phyloP scores from a whole-genome alignment of 2,329 filamentous ascomycete species.

The Zasmidium citrigriseum region DNA sequence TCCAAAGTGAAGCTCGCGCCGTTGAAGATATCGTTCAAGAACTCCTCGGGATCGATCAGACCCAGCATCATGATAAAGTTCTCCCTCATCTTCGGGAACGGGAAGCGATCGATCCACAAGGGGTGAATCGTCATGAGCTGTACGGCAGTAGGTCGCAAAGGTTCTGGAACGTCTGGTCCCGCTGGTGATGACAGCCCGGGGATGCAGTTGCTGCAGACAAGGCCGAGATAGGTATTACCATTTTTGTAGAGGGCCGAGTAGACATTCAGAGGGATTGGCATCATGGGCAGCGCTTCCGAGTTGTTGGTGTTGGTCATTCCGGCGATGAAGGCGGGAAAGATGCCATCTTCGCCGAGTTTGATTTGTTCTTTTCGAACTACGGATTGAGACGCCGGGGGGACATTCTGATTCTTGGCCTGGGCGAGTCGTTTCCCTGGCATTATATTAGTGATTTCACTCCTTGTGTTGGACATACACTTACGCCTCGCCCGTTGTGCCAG shows the following conservation, averaged over 20 bases:
- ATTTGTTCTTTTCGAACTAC: background rate
- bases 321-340: background rate
- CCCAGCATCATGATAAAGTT: constrained; percentile 36
- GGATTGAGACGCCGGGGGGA: background rate
- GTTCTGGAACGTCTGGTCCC: constrained; percentile 16
- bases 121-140: constrained; percentile 39
- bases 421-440: constrained; percentile 12
- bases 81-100: constrained; percentile 44
- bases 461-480: constrained; percentile 20
- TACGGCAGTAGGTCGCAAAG: constrained; percentile 37
- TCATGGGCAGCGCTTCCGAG: constrained; percentile 2
- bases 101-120: constrained; percentile 45
- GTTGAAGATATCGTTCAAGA: constrained; percentile 37
- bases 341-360: background rate
- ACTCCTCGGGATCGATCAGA: constrained; percentile 40
- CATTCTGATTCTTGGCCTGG: constrained; percentile 6
- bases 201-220: constrained; percentile 30
- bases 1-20: constrained; percentile 37
- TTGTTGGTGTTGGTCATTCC: background rate
- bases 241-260: constrained; percentile 36
- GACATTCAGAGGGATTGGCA: constrained; percentile 24
- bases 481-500: constrained; percentile 41
- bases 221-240: constrained; percentile 33
- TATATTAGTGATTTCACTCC: background rate
- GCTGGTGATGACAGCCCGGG: constrained; percentile 29